Conservation (phyloP, 495 filamentous ascomycete species). For the Venustampulla echinocandica region DNA sequence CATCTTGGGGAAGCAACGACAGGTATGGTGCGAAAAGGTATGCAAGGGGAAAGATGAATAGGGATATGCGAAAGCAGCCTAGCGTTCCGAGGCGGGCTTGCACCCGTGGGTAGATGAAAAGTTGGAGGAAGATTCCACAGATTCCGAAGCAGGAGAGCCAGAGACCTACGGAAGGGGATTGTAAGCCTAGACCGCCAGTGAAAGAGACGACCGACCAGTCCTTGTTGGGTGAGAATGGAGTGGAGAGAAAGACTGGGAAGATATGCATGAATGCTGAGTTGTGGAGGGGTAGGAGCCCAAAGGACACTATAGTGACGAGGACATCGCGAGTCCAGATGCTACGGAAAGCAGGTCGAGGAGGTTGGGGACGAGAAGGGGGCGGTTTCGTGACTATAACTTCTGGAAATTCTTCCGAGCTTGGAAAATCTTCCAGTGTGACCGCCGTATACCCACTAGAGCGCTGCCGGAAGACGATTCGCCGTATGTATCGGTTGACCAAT, state of each 20-base stretch:
- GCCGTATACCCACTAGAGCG: constrained; percentile 17
- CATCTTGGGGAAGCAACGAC: constrained; percentile 40
- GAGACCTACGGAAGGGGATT: constrained; percentile 58
- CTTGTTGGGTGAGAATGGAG: constrained; percentile 44
- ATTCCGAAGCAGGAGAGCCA: constrained; percentile 62
- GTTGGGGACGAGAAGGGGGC: not conserved
- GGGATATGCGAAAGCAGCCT: constrained; percentile 46
- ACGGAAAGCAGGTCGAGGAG: constrained; percentile 37
- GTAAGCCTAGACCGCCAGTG: constrained; percentile 61
- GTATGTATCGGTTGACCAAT: constrained; percentile 8
- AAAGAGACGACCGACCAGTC: constrained; percentile 52
- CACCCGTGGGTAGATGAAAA: constrained; percentile 59
- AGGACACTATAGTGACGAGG: constrained; percentile 50
- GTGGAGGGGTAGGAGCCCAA: constrained; percentile 64
- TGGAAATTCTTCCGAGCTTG: constrained; percentile 8
- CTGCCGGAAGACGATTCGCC: constrained; percentile 12
- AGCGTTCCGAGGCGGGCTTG: constrained; percentile 54
- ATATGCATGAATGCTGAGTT: constrained; percentile 67
- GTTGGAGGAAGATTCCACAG: constrained; percentile 59
- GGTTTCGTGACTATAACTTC: not conserved
- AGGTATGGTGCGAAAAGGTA: constrained; percentile 63
- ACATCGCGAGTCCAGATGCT: constrained; percentile 57
- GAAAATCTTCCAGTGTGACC: not conserved
- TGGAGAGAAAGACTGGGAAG: constrained; percentile 64
- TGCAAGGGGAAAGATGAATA: constrained; percentile 56